Conservation (phyloP, 768 basidiomycete species). For the Mycena alexandri region DNA sequence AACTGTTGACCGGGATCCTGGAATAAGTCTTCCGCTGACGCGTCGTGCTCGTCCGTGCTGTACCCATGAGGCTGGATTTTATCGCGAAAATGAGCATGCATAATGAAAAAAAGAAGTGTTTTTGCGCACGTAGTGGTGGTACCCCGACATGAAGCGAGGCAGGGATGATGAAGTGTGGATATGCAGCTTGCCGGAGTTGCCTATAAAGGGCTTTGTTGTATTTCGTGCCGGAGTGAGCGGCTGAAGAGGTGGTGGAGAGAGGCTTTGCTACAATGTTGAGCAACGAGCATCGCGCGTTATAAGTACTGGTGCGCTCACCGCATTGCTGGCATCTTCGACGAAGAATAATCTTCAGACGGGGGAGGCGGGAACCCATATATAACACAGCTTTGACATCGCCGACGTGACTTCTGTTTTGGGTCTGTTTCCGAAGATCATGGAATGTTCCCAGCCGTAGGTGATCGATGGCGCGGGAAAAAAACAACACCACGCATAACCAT, state of each 20-base stretch:
- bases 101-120: background rate
- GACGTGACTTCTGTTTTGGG: constrained; percentile 19
- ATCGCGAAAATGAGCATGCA: constrained; percentile 21
- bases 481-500: background rate
- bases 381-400: constrained; percentile 28
- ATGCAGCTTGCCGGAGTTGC: constrained; percentile 37
- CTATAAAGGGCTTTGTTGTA: constrained; percentile 28
- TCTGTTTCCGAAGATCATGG: constrained; percentile 22
- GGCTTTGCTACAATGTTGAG: constrained; percentile 33
- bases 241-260: constrained; percentile 11
- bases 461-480: constrained; percentile 15
- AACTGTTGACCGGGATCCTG: constrained; percentile 20
- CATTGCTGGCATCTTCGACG: constrained; percentile 31
- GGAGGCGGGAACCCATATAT: constrained; percentile 22
- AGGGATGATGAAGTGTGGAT: constrained; percentile 30
- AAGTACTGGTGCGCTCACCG: constrained; percentile 32
- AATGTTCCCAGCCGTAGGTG: background rate
- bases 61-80: constrained; percentile 30
- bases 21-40: constrained; percentile 29
- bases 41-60: constrained; percentile 26
- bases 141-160: constrained; percentile 40
- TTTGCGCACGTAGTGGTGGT: constrained; percentile 33
- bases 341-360: constrained; percentile 11
- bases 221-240: constrained; percentile 7
- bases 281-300: constrained; percentile 21